Evolutionary conservation across 441 rosid species (phyloP).

Genomic region (Capsella rubella): DNA sequence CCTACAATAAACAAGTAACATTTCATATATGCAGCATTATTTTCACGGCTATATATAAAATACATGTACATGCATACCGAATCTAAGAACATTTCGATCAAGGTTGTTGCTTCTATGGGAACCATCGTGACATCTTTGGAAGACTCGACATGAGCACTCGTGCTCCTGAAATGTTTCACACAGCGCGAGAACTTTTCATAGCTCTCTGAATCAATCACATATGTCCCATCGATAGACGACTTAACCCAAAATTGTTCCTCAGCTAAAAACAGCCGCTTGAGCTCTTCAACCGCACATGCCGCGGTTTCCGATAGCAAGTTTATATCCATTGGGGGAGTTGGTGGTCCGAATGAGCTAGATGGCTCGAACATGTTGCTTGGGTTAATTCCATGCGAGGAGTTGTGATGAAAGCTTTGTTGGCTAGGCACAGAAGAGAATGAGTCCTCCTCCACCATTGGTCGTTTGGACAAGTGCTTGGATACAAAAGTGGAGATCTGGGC

Average conservation of each 20-base stretch:
- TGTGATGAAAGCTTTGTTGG: not conserved
- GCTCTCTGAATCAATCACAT: constrained; percentile 47
- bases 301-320: constrained; percentile 51
- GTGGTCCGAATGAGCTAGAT: not conserved
- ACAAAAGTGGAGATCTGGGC: constrained; percentile 45
- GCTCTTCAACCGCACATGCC: constrained; percentile 57
- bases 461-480: constrained; percentile 52
- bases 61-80: constrained; percentile 47
- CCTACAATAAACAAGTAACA: constrained; percentile 45
- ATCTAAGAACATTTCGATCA: constrained; percentile 60
- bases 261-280: constrained; percentile 49
- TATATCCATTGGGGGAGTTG: constrained; percentile 48
- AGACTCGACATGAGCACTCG: constrained; percentile 58
- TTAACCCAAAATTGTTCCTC: constrained; percentile 66
- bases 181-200: constrained; percentile 52
- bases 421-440: constrained; percentile 28
- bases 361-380: constrained; percentile 1
- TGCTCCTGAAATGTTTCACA: constrained; percentile 43
- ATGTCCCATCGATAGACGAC: constrained; percentile 46
- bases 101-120: constrained; percentile 44
- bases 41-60: not conserved
- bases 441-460: constrained; percentile 41
- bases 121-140: constrained; percentile 57
- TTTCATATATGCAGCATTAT: not conserved
- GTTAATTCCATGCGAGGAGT: not conserved